Evolutionary conservation across 768 basidiomycete species (phyloP).

Genomic region (Imleria badia): DNA sequence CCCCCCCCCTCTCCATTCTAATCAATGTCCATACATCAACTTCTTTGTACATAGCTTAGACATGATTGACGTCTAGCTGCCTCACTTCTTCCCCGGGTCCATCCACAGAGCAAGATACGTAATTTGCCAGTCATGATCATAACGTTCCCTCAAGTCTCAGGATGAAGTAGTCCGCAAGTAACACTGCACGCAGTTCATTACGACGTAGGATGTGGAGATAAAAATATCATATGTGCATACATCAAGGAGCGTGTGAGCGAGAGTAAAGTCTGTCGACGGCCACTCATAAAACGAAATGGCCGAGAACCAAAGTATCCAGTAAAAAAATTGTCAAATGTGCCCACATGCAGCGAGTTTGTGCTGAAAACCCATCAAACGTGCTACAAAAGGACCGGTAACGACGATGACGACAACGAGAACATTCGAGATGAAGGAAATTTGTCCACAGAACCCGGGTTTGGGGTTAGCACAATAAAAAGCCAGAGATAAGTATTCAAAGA

Average conservation of each 20-base stretch:
- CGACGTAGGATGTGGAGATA: not conserved
- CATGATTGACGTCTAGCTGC: too few species aligned
- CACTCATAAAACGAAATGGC: not conserved
- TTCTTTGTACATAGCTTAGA: too few species aligned
- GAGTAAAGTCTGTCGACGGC: not conserved
- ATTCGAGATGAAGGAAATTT: not conserved
- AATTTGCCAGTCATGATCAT: too few species aligned
- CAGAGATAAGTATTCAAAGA: conserved; percentile 15
- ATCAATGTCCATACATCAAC: too few species aligned
- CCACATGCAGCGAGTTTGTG: conserved; percentile 4
- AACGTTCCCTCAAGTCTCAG: too few species aligned
- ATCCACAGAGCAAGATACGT: too few species aligned
- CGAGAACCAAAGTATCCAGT: not conserved
- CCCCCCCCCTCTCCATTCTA: too few species aligned
- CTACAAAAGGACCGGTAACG: not conserved
- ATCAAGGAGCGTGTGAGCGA: conserved; percentile 9
- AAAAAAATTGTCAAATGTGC: not conserved
- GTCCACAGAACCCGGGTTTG: conserved; percentile 10
- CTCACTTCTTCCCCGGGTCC: too few species aligned
- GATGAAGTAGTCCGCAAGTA: too few species aligned
- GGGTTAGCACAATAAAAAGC: conserved; percentile 3
- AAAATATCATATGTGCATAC: not conserved
- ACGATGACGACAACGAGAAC: not conserved
- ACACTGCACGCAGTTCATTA: not conserved
- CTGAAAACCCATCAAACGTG: not conserved